Evolutionary conservation across 2,329 filamentous ascomycete genomes (phyloP).

Genomic region (Paradendryphiella salina): DNA sequence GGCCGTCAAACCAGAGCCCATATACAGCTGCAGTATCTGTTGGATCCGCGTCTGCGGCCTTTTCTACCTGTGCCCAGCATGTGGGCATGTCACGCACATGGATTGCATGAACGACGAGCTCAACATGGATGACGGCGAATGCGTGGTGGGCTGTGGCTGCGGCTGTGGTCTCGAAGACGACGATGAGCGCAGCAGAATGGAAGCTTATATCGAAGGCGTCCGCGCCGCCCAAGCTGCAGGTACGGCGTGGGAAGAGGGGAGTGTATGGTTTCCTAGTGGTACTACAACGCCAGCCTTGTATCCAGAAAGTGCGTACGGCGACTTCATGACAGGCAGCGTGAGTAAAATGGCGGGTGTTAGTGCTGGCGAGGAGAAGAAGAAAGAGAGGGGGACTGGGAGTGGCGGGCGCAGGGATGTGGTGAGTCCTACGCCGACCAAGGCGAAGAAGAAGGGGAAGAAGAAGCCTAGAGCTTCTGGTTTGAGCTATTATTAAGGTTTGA

Average conservation of each 20-base stretch:
- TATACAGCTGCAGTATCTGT: slow-evolving; percentile 45
- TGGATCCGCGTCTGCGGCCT: slow-evolving; percentile 45
- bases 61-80: slow-evolving; percentile 43
- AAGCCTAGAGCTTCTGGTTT: slow-evolving; percentile 32
- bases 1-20: slow-evolving; percentile 21
- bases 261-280: slow-evolving; percentile 30
- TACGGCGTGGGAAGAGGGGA: slow-evolving; percentile 34
- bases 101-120: slow-evolving; percentile 40
- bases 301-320: slow-evolving; percentile 20
- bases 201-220: slow-evolving; percentile 36
- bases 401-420: slow-evolving; percentile 8
- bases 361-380: slow-evolving; percentile 13
- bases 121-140: slow-evolving; percentile 33
- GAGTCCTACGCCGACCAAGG: slow-evolving; percentile 26
- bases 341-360: slow-evolving; percentile 18
- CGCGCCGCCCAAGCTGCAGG: slow-evolving; percentile 32
- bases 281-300: slow-evolving; percentile 24
- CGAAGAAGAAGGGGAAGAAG: slow-evolving; percentile 31
- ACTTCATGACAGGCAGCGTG: slow-evolving; percentile 23
- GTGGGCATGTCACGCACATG: slow-evolving; percentile 45
- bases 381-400: slow-evolving; percentile 10
- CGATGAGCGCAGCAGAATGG: slow-evolving; percentile 32
- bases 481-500: slow-evolving; percentile 33
- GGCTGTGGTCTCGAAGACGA: slow-evolving; percentile 37
- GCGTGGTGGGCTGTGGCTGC: slow-evolving; percentile 38